Conservation (phyloP, 2,329 filamentous ascomycete genomes). For the Venturia effusa region DNA sequence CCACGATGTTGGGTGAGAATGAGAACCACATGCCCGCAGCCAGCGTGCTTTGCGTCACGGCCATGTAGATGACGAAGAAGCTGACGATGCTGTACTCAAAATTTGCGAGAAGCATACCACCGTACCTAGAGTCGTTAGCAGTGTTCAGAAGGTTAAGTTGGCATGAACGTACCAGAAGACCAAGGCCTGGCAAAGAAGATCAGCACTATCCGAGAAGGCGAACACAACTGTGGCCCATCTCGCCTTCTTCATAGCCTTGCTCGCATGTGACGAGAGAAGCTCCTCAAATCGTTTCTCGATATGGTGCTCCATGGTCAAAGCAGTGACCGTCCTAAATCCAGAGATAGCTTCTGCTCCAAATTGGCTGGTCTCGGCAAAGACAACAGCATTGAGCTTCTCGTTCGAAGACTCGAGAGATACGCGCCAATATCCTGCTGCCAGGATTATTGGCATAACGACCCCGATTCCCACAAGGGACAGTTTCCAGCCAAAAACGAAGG, state of each 20-base stretch:
- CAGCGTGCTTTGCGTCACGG: conserved; percentile 33
- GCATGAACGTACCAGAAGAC: conserved; percentile 42
- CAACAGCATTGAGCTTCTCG: conserved; percentile 54
- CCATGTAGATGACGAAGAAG: conserved; percentile 37
- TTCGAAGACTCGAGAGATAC: conserved; percentile 52
- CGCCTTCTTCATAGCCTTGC: conserved; percentile 48
- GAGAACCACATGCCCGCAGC: conserved; percentile 28
- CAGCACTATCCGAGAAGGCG: conserved; percentile 57
- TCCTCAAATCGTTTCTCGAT: conserved; percentile 51
- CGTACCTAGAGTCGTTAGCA: conserved; percentile 20
- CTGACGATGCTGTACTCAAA: conserved; percentile 21
- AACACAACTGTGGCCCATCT: conserved; percentile 54
- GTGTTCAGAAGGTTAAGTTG: conserved; percentile 17
- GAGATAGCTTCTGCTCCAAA: conserved; percentile 65
- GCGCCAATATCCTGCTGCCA: conserved; percentile 38
- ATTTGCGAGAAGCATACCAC: conserved; percentile 21
- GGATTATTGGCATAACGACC: conserved; percentile 42
- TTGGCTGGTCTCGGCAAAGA: conserved; percentile 60
- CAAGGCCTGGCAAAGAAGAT: conserved; percentile 51
- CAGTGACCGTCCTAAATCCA: conserved; percentile 61
- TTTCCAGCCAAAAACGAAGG: conserved; percentile 68
- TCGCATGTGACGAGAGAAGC: conserved; percentile 49
- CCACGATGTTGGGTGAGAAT: conserved; percentile 33
- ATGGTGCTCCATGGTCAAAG: conserved; percentile 57
- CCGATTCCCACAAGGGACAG: conserved; percentile 56